Evolutionary conservation across 208 protist genomes (phyloP).

Genomic region (Naegleria fowleri): DNA sequence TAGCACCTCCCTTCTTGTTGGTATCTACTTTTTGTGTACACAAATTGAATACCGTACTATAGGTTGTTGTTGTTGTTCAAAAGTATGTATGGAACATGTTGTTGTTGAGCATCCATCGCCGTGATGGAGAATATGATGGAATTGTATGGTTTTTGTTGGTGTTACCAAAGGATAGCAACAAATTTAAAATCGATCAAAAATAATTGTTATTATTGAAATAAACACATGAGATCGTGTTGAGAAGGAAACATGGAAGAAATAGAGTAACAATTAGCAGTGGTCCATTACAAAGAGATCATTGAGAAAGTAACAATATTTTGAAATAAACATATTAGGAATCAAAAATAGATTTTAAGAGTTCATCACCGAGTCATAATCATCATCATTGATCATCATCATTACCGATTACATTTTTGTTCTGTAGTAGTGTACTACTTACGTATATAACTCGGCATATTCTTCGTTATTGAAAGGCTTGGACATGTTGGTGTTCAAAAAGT

Average conservation of each 20-base stretch:
- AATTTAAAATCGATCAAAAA: too few relatives aligned
- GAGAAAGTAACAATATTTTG: too few relatives aligned
- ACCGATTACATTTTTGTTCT: not conserved
- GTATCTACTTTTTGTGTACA: slow-evolving; percentile 27
- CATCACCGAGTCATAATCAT: not conserved
- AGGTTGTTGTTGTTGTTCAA: not conserved
- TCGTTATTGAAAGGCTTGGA: not conserved
- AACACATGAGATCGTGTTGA: too few relatives aligned
- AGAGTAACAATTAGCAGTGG: too few relatives aligned
- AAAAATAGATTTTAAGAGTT: too few relatives aligned
- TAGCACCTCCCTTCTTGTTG: not conserved
- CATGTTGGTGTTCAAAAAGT: not conserved
- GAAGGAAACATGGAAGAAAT: too few relatives aligned
- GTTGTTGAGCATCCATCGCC: not conserved
- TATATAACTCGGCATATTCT: slow-evolving; percentile 9
- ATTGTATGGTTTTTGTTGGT: not conserved
- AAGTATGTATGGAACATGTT: too few relatives aligned
- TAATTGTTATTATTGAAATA: not conserved
- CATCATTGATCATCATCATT: not conserved
- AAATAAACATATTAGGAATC: too few relatives aligned
- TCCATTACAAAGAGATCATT: too few relatives aligned
- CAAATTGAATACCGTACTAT: slow-evolving; percentile 15
- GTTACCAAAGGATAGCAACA: too few relatives aligned
- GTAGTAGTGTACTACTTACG: not conserved
- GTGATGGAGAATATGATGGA: not conserved